Evolutionary conservation across 768 basidiomycete genomes (phyloP), one percentile per base, ranked within the genome.

Genomic region (Termitomyces sp.): DNA sequence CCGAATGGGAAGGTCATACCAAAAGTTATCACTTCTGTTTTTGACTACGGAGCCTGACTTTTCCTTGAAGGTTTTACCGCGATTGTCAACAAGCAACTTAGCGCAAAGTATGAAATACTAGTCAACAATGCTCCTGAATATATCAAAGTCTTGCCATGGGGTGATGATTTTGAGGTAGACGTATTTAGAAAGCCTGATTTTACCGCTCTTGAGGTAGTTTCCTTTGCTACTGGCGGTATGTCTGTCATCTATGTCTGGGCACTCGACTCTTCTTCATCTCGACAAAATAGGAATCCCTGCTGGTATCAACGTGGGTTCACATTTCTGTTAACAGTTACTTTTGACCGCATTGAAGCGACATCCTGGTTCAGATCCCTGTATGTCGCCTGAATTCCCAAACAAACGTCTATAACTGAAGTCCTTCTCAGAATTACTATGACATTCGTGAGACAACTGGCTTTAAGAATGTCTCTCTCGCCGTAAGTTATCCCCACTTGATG

Each of bases 161-260:
- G 91, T 0, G 66, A 76, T 58, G 78, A 81, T 56, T 85, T 82
- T 56, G 84, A 83, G 61, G 84, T 86, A n/a, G 85, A 87, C 48
- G 71, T 82, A 4, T 95, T 95, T 78, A 81, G 84, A 56, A 92
- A 91, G 67, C 93, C 93, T 4, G 93, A 94, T 67, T 95, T 94
- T 68, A 91, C 88, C 2, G 90, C 92, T 3, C 76, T 95, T 59
- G 89, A 95, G 66, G 83, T 93, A 44, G 78, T 94, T 37, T 81
- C 83, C 6, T 95, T 94, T 65, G 88, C 91, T 13, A 93, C 90
- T 3, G 90, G 89, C 62, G 91, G 92, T 88, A 64, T 65, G 77
- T 56, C 8, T 64, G 77, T 56, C 6, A 48, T 13, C 20, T 8
- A 37, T 6, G 45, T 39, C 22, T 27, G 54, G 11, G 8, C 18